A percentile compares a stretch with the other conserved stretches of the same genome.
These are phyloP conservation scores for Acacia confusa DNA, from an alignment of 306 rosid genomes.

Conservation along the genomic window DNA sequence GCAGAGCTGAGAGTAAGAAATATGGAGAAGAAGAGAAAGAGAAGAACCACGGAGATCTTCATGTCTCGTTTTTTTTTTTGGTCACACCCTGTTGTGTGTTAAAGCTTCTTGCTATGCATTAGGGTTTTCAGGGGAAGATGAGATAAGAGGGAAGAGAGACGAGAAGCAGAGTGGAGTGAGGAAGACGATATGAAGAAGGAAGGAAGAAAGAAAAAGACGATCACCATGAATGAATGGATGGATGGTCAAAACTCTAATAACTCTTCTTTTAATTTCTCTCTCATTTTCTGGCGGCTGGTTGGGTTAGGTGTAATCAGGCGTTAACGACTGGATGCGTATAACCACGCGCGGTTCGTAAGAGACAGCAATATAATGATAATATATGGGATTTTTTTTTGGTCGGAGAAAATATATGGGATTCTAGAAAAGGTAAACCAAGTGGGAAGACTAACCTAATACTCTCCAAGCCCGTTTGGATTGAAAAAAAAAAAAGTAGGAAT, in stretches of 20 bases:
- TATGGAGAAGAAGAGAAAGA: constrained; percentile 22
- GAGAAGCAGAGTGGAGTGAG: not conserved
- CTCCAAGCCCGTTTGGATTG: too few species aligned
- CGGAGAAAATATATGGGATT: too few species aligned
- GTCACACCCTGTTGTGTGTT: not conserved
- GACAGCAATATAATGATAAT: not conserved
- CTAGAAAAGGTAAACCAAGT: too few species aligned
- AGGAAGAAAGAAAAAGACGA: not conserved
- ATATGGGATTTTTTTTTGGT: too few species aligned
- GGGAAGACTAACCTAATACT: too few species aligned
- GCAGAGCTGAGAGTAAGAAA: constrained; percentile 30
- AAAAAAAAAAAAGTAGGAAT: too few species aligned
- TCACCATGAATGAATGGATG: not conserved
- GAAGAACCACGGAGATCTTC: constrained; percentile 26
- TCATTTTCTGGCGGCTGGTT: constrained; percentile 35
- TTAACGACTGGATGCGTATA: not conserved
- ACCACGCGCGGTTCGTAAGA: constrained; percentile 25
- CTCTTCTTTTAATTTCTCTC: not conserved
- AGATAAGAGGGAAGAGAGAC: not conserved
- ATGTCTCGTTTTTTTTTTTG: not conserved
- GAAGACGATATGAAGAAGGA: not conserved
- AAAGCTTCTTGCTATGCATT: not conserved
- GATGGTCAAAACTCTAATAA: constrained; percentile 25
- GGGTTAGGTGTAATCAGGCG: constrained; percentile 19
- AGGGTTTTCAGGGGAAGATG: not conserved